A percentile compares a stretch with the other conserved stretches of the same genome.
Conservation (phyloP, 192 early-diverging fungal species). For the Podila horticola region DNA sequence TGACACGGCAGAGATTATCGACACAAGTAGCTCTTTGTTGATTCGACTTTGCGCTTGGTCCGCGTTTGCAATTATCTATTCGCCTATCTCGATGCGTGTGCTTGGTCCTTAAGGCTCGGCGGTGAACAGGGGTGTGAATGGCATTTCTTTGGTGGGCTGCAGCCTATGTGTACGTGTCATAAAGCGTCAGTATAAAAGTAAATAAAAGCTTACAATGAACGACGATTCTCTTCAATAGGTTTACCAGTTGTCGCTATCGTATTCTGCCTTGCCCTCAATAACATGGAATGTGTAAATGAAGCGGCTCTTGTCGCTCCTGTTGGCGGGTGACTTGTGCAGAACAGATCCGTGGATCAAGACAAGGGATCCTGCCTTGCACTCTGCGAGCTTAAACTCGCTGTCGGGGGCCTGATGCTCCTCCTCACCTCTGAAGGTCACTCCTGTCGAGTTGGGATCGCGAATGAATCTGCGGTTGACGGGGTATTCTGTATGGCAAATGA, state of each 20-base stretch:
- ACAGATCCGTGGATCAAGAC: slow-evolving; percentile 93
- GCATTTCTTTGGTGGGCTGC: slow-evolving; percentile 52
- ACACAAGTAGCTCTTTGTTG: too few species aligned
- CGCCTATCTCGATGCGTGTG: not conserved
- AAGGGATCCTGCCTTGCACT: slow-evolving; percentile 74
- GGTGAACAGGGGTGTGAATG: slow-evolving; percentile 47
- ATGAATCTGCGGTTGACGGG: slow-evolving; percentile 74
- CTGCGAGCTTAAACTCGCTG: slow-evolving; percentile 61
- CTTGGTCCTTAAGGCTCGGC: not conserved
- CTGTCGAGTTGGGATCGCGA: slow-evolving; percentile 59
- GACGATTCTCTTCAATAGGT: not conserved
- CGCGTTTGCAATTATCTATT: not conserved
- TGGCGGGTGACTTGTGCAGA: slow-evolving; percentile 85
- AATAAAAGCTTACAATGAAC: not conserved
- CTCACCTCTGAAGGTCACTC: slow-evolving; percentile 70
- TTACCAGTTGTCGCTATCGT: slow-evolving; percentile 87
- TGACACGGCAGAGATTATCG: too few species aligned
- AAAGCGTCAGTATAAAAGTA: not conserved
- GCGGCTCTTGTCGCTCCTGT: slow-evolving; percentile 78
- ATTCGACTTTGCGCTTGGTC: too few species aligned
- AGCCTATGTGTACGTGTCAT: slow-evolving; percentile 20
- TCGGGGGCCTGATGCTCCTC: slow-evolving; percentile 54
- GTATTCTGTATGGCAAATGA: slow-evolving; percentile 39
- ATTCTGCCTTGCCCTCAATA: slow-evolving; percentile 79
- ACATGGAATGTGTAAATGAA: slow-evolving; percentile 97